Conservation (phyloP, 768 basidiomycete species). For the Candolleomyces aberdarensis region DNA sequence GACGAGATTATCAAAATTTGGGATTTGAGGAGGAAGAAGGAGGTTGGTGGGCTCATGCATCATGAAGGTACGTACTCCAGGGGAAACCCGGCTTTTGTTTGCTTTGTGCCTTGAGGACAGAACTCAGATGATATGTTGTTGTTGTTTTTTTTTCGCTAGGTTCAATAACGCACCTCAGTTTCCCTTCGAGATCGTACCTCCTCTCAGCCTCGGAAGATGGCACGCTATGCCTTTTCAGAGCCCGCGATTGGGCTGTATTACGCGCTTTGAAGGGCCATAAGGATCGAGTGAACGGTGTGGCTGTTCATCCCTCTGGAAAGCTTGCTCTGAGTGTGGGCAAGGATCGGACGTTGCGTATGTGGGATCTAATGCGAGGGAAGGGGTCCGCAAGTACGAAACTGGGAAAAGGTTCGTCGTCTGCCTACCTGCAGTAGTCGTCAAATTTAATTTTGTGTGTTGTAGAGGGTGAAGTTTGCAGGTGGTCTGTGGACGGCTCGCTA, state of each 20-base stretch:
- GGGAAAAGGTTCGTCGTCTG: constrained; percentile 60
- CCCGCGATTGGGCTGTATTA: constrained; percentile 91
- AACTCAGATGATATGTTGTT: too few species aligned
- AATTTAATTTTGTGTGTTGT: background rate
- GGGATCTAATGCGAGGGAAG: constrained; percentile 96
- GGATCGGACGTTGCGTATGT: constrained; percentile 90
- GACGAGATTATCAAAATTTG: constrained; percentile 97
- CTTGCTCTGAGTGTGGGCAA: constrained; percentile 89
- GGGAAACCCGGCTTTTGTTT: background rate
- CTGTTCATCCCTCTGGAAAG: constrained; percentile 91
- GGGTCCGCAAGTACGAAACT: constrained; percentile 87
- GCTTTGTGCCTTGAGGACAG: too few species aligned
- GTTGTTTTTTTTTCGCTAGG: constrained; percentile 48
- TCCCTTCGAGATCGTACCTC: constrained; percentile 87
- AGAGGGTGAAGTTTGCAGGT: constrained; percentile 94
- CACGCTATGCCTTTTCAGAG: constrained; percentile 84
- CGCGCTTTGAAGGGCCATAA: constrained; percentile 91
- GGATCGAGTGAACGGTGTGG: constrained; percentile 84
- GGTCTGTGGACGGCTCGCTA: constrained; percentile 72
- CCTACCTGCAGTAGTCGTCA: background rate
- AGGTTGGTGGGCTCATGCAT: constrained; percentile 92
- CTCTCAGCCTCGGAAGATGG: constrained; percentile 93
- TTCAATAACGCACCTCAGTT: constrained; percentile 84
- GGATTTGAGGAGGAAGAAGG: constrained; percentile 89
- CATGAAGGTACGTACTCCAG: constrained; percentile 68